Evolutionary conservation across 106 monocot genomes (phyloP).

Genomic region (Dioscorea zingiberensis): DNA sequence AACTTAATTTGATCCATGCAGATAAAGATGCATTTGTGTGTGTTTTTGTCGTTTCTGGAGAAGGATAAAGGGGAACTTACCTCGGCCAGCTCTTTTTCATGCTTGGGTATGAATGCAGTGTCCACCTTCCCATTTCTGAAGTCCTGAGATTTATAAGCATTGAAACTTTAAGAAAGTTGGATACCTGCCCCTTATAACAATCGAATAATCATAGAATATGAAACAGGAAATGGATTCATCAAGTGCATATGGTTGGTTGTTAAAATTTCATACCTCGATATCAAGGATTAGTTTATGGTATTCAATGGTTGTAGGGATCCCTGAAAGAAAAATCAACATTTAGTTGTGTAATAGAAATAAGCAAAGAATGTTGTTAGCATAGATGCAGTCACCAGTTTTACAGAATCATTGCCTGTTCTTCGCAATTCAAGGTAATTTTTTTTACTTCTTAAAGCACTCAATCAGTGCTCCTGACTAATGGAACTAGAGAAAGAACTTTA

Average conservation of each 20-base stretch:
- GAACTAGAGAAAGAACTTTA: too few relatives aligned
- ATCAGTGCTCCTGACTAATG: too few relatives aligned
- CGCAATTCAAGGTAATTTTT: too few relatives aligned
- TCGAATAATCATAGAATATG: neutral
- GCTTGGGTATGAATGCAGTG: conserved; percentile 87
- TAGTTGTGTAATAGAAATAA: too few relatives aligned
- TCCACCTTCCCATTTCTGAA: conserved; percentile 77
- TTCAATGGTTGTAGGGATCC: conserved; percentile 87
- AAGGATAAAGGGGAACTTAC: conserved; percentile 6
- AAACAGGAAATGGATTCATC: neutral
- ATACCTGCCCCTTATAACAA: too few relatives aligned
- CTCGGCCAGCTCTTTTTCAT: conserved; percentile 68
- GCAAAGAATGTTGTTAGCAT: too few relatives aligned
- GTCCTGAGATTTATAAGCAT: conserved; percentile 43
- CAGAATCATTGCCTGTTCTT: too few relatives aligned
- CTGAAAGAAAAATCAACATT: conserved; percentile 27
- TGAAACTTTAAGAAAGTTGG: neutral
- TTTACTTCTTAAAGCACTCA: too few relatives aligned
- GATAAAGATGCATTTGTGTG: too few relatives aligned
- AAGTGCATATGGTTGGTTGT: neutral
- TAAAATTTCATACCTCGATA: conserved; percentile 47
- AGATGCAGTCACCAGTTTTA: too few relatives aligned
- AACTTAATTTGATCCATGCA: too few relatives aligned
- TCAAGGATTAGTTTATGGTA: conserved; percentile 93
- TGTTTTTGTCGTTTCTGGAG: too few relatives aligned